Evolutionary conservation across 441 rosid genomes (phyloP), one percentile per base, ranked within the genome.

Genomic region (Gossypium trilobum): DNA sequence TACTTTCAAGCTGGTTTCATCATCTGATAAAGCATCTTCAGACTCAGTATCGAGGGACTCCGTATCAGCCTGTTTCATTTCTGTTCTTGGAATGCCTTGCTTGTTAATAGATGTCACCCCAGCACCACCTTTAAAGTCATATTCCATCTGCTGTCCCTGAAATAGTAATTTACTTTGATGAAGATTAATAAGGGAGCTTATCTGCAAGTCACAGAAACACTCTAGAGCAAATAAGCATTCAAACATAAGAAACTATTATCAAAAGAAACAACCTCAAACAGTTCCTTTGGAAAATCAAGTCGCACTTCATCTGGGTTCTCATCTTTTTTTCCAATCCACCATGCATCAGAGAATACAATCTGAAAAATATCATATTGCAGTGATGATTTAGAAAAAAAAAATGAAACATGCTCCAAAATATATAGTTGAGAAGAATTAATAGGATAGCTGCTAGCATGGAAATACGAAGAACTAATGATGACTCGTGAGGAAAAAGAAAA

Each of bases 301-400:
- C 79, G 84, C 0, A 77, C 84, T 86, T 94, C 97, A 33, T 88
- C 90, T 0, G 93, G 97, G 71, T 92, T 94, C n/a, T 94, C 91
- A 23, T 90, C 95, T 79, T 86, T 85, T 22, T 81, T 90, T 46
- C 99, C 99, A 81, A 94, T 88, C 99, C 97, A 94, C 95, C 97
- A 90, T 63, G 88, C 92, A 61, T 94, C 97, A 73, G 99, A 86
- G 82, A 92, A 94, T 54, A 89, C 92, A 86, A 94, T 84, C 98
- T 91, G 42, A 78, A 67, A 20, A 55, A 68, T 20, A 79, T 77
- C 65, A 58, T 9, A 22, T 61, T 60, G n/a, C 55, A 58, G 8
- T 11, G 72, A 69, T 57, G 75, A 42, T 50, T 5, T 31, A 57
- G 31, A 44, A 48, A 17, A 70, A 33, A 4, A 23, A 70, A 29